Evolutionary conservation across 495 filamentous ascomycete genomes (phyloP).

Genomic region (Apodospora peruviana): DNA sequence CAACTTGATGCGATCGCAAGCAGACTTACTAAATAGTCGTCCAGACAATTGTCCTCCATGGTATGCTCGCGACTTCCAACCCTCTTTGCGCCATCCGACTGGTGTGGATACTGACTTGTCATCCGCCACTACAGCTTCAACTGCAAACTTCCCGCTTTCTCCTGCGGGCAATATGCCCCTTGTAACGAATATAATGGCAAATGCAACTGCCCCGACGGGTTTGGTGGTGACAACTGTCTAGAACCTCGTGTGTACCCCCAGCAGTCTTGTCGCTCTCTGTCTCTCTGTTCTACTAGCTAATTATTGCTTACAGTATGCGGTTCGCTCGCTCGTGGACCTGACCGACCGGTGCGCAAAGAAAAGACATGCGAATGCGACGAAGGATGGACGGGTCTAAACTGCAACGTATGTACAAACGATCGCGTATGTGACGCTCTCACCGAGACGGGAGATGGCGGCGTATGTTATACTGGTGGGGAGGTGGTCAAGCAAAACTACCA

Average conservation of each 20-base stretch:
- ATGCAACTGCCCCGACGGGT: constrained; percentile 86
- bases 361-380: constrained; percentile 80
- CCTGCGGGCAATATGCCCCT: constrained; percentile 78
- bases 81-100: too few relatives aligned
- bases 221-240: constrained; percentile 88
- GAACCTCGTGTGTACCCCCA: constrained; percentile 52
- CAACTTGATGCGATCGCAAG: constrained; percentile 47
- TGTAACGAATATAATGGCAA: constrained; percentile 86
- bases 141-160: constrained; percentile 88
- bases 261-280: background rate
- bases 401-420: constrained; percentile 86
- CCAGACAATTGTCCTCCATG: constrained; percentile 60
- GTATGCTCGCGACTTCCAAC: constrained; percentile 31
- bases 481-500: constrained; percentile 93
- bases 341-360: constrained; percentile 64
- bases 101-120: constrained; percentile 18
- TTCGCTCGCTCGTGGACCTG: constrained; percentile 70
- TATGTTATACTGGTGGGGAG: constrained; percentile 87
- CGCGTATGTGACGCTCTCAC: constrained; percentile 80
- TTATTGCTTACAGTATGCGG: constrained; percentile 58
- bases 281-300: constrained; percentile 5
- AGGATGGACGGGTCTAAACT: constrained; percentile 98
- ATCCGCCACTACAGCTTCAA: constrained; percentile 65
- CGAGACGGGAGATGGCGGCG: constrained; percentile 68
- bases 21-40: constrained; percentile 46